Conservation (phyloP, 2,329 filamentous ascomycete genomes). For the Penicillium janthinellum region DNA sequence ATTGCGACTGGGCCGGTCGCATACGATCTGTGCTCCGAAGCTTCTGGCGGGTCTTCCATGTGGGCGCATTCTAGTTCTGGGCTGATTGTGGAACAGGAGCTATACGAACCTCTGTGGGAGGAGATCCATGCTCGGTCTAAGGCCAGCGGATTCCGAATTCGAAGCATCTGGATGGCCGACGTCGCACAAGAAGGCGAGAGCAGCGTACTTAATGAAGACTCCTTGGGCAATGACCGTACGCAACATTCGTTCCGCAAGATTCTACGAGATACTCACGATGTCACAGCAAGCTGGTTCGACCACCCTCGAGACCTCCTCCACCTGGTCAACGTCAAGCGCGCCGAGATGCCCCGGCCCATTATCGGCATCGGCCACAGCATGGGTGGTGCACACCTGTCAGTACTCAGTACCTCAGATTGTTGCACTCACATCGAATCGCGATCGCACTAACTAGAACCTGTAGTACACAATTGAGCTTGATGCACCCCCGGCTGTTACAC, state of each 20-base stretch:
- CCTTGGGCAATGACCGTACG: conserved; percentile 82
- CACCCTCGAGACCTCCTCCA: conserved; percentile 81
- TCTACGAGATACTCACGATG: conserved; percentile 20
- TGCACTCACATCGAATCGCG: not conserved
- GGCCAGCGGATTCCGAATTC: conserved; percentile 66
- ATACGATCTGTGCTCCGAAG: not conserved
- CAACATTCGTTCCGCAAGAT: conserved; percentile 9
- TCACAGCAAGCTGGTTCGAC: conserved; percentile 78
- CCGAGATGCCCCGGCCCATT: conserved; percentile 76
- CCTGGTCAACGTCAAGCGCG: conserved; percentile 80
- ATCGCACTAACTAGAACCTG: conserved; percentile 5
- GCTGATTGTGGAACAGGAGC: conserved; percentile 59
- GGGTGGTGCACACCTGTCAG: conserved; percentile 70
- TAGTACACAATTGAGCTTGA: conserved; percentile 66
- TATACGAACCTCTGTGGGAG: conserved; percentile 91
- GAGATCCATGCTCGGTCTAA: conserved; percentile 67
- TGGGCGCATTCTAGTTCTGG: not conserved
- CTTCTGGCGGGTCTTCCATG: not conserved
- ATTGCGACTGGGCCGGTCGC: not conserved
- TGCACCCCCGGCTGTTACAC: conserved; percentile 79
- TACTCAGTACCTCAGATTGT: conserved; percentile 25
- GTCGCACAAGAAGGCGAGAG: conserved; percentile 82
- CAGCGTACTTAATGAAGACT: conserved; percentile 72
- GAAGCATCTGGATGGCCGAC: conserved; percentile 87
- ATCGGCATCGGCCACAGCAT: conserved; percentile 88